phyloP scores from a whole-genome alignment of 176 grass and related monocot species.

The Eragrostis nindensis region DNA sequence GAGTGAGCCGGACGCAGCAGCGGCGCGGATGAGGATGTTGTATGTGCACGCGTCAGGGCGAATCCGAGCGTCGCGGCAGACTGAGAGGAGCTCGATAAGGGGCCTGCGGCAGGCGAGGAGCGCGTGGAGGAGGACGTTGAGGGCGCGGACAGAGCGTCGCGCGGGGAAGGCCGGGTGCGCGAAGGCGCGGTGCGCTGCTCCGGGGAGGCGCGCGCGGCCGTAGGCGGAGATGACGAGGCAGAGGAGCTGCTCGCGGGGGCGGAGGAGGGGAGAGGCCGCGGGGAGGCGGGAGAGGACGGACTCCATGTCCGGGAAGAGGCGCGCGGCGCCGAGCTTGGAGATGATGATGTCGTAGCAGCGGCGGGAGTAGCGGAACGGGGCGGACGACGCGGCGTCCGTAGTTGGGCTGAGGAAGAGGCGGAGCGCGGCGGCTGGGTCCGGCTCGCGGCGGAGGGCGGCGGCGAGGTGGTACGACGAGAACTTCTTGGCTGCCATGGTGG shows the following conservation, averaged over 20 bases:
- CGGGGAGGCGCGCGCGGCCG: conserved; percentile 52
- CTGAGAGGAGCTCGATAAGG: conserved; percentile 2
- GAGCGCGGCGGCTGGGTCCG: conserved; percentile 47
- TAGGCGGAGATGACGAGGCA: conserved; percentile 63
- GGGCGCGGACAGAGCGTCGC: conserved; percentile 52
- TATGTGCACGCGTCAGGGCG: conserved; percentile 50
- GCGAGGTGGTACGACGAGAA: conserved; percentile 54
- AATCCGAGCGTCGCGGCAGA: conserved; percentile 35
- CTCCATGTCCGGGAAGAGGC: conserved; percentile 62
- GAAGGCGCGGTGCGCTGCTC: conserved; percentile 47
- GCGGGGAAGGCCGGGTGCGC: conserved; percentile 50
- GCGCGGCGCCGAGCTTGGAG: conserved; percentile 63
- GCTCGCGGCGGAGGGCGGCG: conserved; percentile 55
- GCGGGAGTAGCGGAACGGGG: conserved; percentile 41
- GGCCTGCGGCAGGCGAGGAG: conserved; percentile 39
- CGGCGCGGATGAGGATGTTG: conserved; percentile 53
- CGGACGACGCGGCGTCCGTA: neutral
- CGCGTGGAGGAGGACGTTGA: conserved; percentile 66
- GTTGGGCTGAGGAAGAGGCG: conserved; percentile 50
- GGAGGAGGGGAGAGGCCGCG: neutral
- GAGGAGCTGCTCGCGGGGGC: conserved; percentile 44
- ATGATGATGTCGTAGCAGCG: conserved; percentile 66
- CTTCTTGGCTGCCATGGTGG: conserved; percentile 24
- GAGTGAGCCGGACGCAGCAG: neutral
- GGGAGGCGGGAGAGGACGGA: conserved; percentile 47